Evolutionary conservation across 441 rosid genomes (phyloP).

Genomic region (Euphorbia corollata): DNA sequence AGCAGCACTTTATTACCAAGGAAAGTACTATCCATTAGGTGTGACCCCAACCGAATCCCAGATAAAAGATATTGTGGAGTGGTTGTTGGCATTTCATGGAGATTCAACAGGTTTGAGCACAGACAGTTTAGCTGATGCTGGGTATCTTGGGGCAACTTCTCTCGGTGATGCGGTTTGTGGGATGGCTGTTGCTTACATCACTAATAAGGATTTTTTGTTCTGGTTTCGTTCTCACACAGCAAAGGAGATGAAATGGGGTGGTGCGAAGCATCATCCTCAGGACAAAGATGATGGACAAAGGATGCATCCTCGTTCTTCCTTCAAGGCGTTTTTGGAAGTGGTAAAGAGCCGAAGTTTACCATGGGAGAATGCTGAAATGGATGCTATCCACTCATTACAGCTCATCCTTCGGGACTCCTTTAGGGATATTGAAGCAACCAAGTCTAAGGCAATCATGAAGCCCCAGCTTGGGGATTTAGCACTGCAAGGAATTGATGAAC

Average conservation of each 20-base stretch:
- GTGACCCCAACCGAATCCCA: conserved; percentile 79
- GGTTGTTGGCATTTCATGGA: conserved; percentile 73
- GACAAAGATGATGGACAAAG: conserved; percentile 89
- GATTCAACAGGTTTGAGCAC: conserved; percentile 95
- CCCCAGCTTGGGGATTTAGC: conserved; percentile 43
- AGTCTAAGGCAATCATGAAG: conserved; percentile 51
- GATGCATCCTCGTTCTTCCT: conserved; percentile 94
- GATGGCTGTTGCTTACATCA: conserved; percentile 90
- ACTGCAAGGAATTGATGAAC: conserved; percentile 74
- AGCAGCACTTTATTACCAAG: conserved; percentile 75
- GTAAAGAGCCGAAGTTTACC: conserved; percentile 84
- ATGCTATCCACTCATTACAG: conserved; percentile 91
- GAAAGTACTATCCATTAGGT: conserved; percentile 58
- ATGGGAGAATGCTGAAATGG: conserved; percentile 96
- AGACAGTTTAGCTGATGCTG: conserved; percentile 84
- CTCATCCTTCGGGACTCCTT: conserved; percentile 84
- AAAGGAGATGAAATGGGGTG: conserved; percentile 96
- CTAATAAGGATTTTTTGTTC: conserved; percentile 70
- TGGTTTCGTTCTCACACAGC: conserved; percentile 94
- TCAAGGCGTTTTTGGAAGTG: conserved; percentile 92
- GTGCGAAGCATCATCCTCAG: conserved; percentile 93
- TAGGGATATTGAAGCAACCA: conserved; percentile 57
- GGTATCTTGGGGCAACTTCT: conserved; percentile 69
- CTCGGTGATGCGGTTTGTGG: conserved; percentile 96
- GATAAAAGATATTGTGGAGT: conserved; percentile 70